Conservation (phyloP, 495 filamentous ascomycete genomes). For the Chaetomium tenue region DNA sequence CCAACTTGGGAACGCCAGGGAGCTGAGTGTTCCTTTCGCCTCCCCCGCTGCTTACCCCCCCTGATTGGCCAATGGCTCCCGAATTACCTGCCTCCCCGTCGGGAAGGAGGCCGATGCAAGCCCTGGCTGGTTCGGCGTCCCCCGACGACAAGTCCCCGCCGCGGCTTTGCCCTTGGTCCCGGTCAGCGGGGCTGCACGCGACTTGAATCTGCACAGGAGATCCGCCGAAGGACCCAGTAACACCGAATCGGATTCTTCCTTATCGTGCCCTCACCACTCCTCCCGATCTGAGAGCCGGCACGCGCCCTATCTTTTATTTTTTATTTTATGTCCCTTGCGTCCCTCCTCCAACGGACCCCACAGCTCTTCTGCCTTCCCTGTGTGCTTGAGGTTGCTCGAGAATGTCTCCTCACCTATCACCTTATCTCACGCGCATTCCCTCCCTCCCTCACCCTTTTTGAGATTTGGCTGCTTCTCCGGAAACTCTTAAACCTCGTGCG, state of each 20-base stretch:
- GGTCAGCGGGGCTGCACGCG: not conserved
- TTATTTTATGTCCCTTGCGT: not conserved
- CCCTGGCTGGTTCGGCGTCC: not conserved
- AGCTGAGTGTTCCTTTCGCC: not conserved
- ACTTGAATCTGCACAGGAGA: conserved; percentile 6
- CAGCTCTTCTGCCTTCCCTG: not conserved
- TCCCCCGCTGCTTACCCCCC: not conserved
- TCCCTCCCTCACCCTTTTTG: not conserved
- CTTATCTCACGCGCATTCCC: not conserved
- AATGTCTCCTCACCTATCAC: not conserved
- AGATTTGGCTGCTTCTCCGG: not conserved
- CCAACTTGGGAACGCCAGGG: not conserved
- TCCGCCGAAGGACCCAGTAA: conserved; percentile 13
- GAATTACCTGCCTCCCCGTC: not conserved
- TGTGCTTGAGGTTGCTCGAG: not conserved
- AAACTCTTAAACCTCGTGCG: not conserved
- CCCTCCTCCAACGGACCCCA: conserved; percentile 1
- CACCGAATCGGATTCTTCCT: not conserved
- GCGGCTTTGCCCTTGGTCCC: not conserved
- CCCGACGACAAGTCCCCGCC: not conserved
- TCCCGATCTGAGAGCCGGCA: not conserved
- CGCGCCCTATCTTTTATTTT: not conserved
- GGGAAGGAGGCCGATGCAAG: not conserved
- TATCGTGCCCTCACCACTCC: conserved; percentile 7
- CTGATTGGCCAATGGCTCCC: conserved; percentile 17